These are phyloP conservation scores for Tillandsia leiboldiana DNA, from an alignment of 176 grass and related monocot genomes.

Conservation along the genomic window DNA sequence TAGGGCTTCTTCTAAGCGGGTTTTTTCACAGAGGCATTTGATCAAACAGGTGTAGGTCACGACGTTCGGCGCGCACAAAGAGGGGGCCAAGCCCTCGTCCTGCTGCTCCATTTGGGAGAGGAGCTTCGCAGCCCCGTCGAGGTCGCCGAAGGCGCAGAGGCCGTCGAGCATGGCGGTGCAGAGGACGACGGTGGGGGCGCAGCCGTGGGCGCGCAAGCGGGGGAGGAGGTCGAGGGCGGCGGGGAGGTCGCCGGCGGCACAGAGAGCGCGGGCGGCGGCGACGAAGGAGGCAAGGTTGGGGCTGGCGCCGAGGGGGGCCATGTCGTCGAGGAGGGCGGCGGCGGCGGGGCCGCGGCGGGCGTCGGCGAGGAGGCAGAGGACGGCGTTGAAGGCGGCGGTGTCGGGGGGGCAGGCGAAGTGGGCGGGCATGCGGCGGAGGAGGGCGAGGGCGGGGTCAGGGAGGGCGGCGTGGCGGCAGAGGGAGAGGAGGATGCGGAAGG, in stretches of 20 bases:
- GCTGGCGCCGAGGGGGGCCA: constrained; percentile 25
- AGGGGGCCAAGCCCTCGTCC: background rate
- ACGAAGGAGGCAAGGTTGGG: constrained; percentile 47
- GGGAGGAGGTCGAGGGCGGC: constrained; percentile 37
- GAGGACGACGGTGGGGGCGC: constrained; percentile 45
- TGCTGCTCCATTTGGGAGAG: constrained; percentile 51
- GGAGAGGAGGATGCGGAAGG: constrained; percentile 17
- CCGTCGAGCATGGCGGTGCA: constrained; percentile 64
- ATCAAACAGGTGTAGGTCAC: constrained; percentile 90
- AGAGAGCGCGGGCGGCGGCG: constrained; percentile 45
- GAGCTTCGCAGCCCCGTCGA: constrained; percentile 29
- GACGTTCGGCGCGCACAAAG: constrained; percentile 37
- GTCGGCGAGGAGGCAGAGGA: constrained; percentile 15
- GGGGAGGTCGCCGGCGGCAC: constrained; percentile 30
- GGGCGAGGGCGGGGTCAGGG: constrained; percentile 14
- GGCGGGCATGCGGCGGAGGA: constrained; percentile 28
- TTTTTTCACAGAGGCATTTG: constrained; percentile 64
- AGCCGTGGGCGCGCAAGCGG: constrained; percentile 51
- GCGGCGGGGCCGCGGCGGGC: constrained; percentile 17
- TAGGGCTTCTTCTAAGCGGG: constrained; percentile 32
- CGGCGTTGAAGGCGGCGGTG: constrained; percentile 27
- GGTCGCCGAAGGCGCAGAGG: constrained; percentile 32
- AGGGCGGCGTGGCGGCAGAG: constrained; percentile 20
- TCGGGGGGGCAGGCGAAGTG: constrained; percentile 31
- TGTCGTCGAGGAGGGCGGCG: constrained; percentile 41